Base-by-base conservation (phyloP, 495 filamentous ascomycete genomes). In the Venustampulla echinocandica region DNA sequence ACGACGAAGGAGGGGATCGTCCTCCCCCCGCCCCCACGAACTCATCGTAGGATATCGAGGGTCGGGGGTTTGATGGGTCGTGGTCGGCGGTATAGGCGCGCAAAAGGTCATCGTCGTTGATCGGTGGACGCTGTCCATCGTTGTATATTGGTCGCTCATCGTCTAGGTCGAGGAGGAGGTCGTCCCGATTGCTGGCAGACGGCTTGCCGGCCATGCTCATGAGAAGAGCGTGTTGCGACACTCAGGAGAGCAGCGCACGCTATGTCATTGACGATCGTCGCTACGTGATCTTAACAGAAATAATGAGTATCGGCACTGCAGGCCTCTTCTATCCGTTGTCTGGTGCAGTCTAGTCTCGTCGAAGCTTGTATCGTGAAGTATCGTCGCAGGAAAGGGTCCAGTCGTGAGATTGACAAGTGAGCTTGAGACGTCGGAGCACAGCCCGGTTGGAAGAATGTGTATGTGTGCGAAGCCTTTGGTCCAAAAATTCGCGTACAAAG, bases 1-100 rank as follows among this genome's bases (percentile, higher is more conserved):
- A 57, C 22, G 70, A 24, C 11, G 58, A 22, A 47, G 46, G 25
- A 4, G 46, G 15, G n/a, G n/a, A n/a, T n/a, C n/a, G n/a, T 65
- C 56, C 42, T 54, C 53, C 37, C 61, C 64, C 47, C 57, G 65
- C 77, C 39, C 92, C 93, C 47, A 98, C 80, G 58, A 97, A 98
- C 42, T 89, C 80, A 70, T 97, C 92, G 63, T 96, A 95, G 24
- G 90, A 95, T 38, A 89, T 74, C 17, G 90, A 96, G 36, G 87
- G 85, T 45, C 92, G 84, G 45, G 80, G 63, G 50, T 77, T 74
- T 25, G 70, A 69, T 44, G 66, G 63, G 43, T 84, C 76, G 51
- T 83, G 76, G 57, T 86, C 69, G 57, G 77, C 75, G 54, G 80
- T 71, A 64, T 83, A 87, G 22, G 76, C 75, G 55, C 72, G 75